Percentiles rank a stretch among this genome's conserved stretches.
These are phyloP conservation scores for Petrea volubilis DNA, from an alignment of 257 asterid species.

Conservation along the genomic window DNA sequence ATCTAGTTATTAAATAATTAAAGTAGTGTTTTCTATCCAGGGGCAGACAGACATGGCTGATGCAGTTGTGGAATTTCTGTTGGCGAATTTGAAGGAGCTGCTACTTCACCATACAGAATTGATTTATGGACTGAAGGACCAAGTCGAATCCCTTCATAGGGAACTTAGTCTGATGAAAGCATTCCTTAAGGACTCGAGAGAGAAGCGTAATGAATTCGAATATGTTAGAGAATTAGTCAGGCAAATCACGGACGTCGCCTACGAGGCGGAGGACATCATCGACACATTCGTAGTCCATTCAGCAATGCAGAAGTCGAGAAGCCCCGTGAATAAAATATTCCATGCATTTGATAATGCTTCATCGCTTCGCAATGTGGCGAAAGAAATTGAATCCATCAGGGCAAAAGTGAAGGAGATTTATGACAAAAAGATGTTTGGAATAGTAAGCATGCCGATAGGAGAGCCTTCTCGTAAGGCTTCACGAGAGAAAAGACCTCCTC, in stretches of 20 bases:
- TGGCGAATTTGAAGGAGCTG: slow-evolving; percentile 46
- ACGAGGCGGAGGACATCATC: slow-evolving; percentile 50
- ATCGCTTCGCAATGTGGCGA: slow-evolving; percentile 36
- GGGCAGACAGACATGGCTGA: slow-evolving; percentile 37
- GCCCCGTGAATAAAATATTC: slow-evolving; percentile 8
- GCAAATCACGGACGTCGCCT: slow-evolving; percentile 43
- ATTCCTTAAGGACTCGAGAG: slow-evolving; percentile 48
- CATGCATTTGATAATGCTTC: slow-evolving; percentile 31
- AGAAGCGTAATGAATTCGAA: slow-evolving; percentile 40
- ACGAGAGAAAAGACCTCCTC: slow-evolving; percentile 28
- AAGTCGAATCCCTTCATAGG: slow-evolving; percentile 47
- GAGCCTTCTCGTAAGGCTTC: slow-evolving; percentile 23
- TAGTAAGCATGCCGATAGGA: slow-evolving; percentile 32
- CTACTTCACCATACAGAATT: slow-evolving; percentile 43
- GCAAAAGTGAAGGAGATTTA: slow-evolving; percentile 31
- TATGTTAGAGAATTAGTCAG: slow-evolving; percentile 42
- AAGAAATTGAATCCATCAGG: slow-evolving; percentile 35
- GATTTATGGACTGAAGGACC: slow-evolving; percentile 41
- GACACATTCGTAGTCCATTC: slow-evolving; percentile 42
- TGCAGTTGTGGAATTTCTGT: slow-evolving; percentile 44
- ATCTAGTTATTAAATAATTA: too few relatives aligned
- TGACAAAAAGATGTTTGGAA: slow-evolving; percentile 50
- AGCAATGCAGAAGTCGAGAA: slow-evolving; percentile 37
- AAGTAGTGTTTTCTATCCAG: neutral
- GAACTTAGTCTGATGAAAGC: slow-evolving; percentile 52